Evolutionary conservation across 345 rosid genomes (phyloP).

Genomic region (Pistacia atlantica): DNA sequence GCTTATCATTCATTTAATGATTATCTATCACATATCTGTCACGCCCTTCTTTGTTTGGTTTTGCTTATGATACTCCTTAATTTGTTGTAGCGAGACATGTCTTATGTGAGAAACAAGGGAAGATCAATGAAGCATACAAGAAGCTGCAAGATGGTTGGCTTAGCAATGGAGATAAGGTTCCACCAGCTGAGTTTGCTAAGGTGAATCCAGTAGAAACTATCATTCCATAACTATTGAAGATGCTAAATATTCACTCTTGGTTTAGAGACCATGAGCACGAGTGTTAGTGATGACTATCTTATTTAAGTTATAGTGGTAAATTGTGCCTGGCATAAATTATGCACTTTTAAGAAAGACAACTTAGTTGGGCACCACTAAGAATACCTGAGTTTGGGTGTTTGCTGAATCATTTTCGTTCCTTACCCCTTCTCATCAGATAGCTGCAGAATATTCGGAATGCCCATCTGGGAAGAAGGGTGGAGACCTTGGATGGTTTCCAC

Average conservation of each 20-base stretch:
- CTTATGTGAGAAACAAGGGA: slow-evolving; percentile 94
- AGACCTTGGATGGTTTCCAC: slow-evolving; percentile 98
- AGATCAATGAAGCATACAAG: slow-evolving; percentile 95
- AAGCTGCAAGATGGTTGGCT: slow-evolving; percentile 95
- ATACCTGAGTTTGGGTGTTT: neutral
- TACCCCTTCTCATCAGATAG: slow-evolving; percentile 43
- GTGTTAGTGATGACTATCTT: neutral
- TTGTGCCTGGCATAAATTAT: neutral
- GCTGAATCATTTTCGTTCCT: neutral
- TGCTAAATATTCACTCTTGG: neutral
- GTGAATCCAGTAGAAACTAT: slow-evolving; percentile 35
- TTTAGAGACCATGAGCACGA: neutral
- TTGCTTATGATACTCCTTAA: neutral
- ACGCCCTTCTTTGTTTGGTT: neutral
- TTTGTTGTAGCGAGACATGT: slow-evolving; percentile 67
- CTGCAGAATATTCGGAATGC: slow-evolving; percentile 94
- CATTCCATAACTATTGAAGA: neutral
- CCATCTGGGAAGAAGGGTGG: slow-evolving; percentile 99
- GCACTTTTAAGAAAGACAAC: neutral
- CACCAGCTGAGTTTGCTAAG: slow-evolving; percentile 98
- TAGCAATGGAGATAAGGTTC: slow-evolving; percentile 90
- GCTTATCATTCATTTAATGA: neutral
- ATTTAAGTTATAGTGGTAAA: neutral
- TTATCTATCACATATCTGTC: neutral
- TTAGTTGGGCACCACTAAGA: neutral